Base-by-base conservation (phyloP, 148 eudicot species). In the Cornus controversa region DNA sequence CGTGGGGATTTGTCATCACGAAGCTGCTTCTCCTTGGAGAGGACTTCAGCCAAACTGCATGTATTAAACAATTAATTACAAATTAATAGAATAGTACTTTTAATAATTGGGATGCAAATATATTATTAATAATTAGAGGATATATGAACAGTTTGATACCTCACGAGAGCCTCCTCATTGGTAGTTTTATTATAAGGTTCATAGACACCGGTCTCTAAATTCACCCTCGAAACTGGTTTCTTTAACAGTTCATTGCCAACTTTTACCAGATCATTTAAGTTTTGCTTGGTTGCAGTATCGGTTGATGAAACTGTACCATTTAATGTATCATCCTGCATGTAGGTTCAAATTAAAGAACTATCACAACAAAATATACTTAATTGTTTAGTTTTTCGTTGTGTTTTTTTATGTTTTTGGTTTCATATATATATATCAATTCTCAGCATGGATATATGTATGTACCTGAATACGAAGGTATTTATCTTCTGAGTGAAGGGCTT, bases 281-380 rank as follows among this genome's bases (percentile, higher is more conserved):
- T 88, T 40, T 80, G 81, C 40, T 78, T 53, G 0, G 87, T 88
- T 62, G 91, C 78, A 24, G 82, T 72, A 60, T 86, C 87, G 22
- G 83, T 77, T 0, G 87, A 84, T n/a, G 91, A 53, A 24, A 74
- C 40, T 23, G 53, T 63, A 0, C 86, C 87, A 4, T 28, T 60
- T 81, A 86, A 65, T 42, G 79, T 82, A 66, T 86, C 87, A 75
- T 84, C 89, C 89, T 88, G 64, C 79, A 26, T 8, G 4, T n/a
- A n/a, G n/a, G n/a, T 60, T 60, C 8, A 50, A 11, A 11, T 50
- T 15, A 9, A 57, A 57, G n/a, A 14, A 57, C 15, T 14, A 22
- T 57, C 63, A 36, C 11, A 1, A 16, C 63, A 57, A 57, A 16
- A 16, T 57, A 9, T 16, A 57, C 2, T n/a, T n/a, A n/a, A n/a